Evolutionary conservation across 2,329 filamentous ascomycete genomes (phyloP).

Genomic region (Trichoderma breve): DNA sequence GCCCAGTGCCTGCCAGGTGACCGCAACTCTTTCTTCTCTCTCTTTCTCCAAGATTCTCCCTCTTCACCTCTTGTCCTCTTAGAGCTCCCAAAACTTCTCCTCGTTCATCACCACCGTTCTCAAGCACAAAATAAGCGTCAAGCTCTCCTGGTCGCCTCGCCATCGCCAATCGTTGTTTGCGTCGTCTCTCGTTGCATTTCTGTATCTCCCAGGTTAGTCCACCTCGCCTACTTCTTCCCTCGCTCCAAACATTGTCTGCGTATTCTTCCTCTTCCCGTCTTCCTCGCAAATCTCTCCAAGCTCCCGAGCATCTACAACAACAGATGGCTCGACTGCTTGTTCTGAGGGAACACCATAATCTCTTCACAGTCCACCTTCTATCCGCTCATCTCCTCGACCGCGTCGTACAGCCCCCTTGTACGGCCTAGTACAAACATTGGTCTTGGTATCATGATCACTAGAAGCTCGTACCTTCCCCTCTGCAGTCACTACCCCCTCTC

Average conservation of each 20-base stretch:
- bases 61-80: background rate
- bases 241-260: constrained; percentile 6
- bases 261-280: constrained; percentile 1
- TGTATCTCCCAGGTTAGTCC: constrained; percentile 25
- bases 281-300: background rate
- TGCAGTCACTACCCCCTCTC: constrained; percentile 16
- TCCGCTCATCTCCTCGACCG: constrained; percentile 20
- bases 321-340: constrained; percentile 1
- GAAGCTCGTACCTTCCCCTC: constrained; percentile 21
- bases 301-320: constrained; percentile 13
- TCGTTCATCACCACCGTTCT: constrained; percentile 10
- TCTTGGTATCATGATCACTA: constrained; percentile 20
- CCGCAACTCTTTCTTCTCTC: background rate
- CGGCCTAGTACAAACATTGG: constrained; percentile 31
- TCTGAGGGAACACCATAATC: constrained; percentile 19
- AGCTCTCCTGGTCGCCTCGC: constrained; percentile 11
- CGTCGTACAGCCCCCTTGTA: constrained; percentile 32
- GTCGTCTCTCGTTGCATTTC: constrained; percentile 26
- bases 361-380: constrained; percentile 21
- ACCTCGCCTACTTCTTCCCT: constrained; percentile 1
- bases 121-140: constrained; percentile 4
- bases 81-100: background rate
- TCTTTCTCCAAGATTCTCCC: background rate
- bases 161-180: constrained; percentile 25
- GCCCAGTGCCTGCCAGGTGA: background rate